phyloP scores from a whole-genome alignment of 1,284 basidiomycete genomes.

The Somion occarium region DNA sequence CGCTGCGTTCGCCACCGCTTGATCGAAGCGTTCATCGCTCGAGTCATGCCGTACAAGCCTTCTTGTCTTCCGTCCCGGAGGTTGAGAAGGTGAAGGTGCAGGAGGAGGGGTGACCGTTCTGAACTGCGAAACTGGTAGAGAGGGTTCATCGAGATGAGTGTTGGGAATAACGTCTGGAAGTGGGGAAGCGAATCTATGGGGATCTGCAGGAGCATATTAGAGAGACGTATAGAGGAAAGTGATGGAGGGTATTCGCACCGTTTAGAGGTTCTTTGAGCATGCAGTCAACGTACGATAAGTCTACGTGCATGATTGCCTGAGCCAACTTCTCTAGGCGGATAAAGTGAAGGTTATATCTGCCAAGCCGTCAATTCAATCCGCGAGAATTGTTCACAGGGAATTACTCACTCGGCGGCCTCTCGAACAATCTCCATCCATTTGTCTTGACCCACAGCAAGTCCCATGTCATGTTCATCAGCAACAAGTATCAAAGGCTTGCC shows the following conservation, averaged over 20 bases:
- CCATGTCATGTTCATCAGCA: constrained; percentile 41
- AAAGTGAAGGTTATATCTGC: constrained; percentile 22
- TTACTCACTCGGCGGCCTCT: constrained; percentile 46
- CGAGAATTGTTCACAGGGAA: neutral
- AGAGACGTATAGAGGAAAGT: neutral
- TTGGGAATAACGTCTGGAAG: constrained; percentile 30
- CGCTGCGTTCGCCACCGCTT: too few species aligned
- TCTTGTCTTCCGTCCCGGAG: neutral
- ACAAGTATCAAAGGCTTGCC: constrained; percentile 50
- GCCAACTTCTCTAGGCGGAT: constrained; percentile 24
- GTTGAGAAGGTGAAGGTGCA: neutral
- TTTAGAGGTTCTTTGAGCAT: constrained; percentile 6
- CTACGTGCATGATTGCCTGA: constrained; percentile 27
- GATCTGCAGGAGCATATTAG: neutral
- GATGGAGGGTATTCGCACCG: constrained; percentile 9
- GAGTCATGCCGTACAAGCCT: neutral
- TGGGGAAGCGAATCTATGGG: constrained; percentile 10
- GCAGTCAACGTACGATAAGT: constrained; percentile 26
- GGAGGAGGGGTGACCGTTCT: constrained; percentile 3
- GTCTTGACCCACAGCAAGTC: constrained; percentile 43
- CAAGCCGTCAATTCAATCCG: neutral
- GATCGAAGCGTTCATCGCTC: neutral
- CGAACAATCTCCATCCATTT: constrained; percentile 47
- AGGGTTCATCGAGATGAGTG: constrained; percentile 28
- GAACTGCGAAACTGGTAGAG: constrained; percentile 11